phyloP scores from a whole-genome alignment of 179 eudicot genomes.

The Drosera spatulata region DNA sequence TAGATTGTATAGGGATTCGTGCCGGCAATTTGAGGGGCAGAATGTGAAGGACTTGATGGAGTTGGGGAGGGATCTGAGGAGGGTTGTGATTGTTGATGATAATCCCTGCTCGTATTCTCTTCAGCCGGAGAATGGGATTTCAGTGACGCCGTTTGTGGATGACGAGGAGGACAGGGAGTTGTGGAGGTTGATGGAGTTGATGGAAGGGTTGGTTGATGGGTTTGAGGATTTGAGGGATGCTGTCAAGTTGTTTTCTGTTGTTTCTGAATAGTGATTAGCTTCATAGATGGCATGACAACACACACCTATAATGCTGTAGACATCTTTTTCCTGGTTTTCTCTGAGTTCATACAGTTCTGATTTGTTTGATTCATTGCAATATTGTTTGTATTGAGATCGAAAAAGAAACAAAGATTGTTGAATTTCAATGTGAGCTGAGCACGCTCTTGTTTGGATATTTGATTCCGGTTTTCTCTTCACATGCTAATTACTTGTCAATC shows the following conservation, averaged over 20 bases:
- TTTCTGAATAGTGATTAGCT: not conserved
- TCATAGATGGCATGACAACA: too few species aligned
- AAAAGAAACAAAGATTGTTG: too few species aligned
- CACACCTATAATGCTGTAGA: too few species aligned
- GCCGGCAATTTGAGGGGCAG: conserved; percentile 60
- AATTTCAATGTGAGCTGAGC: too few species aligned
- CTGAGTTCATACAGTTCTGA: too few species aligned
- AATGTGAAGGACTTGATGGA: conserved; percentile 66
- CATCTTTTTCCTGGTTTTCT: too few species aligned
- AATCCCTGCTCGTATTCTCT: conserved; percentile 60
- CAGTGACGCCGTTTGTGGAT: conserved; percentile 52
- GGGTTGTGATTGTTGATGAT: conserved; percentile 71
- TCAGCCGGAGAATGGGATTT: conserved; percentile 72
- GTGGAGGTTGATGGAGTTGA: conserved; percentile 34
- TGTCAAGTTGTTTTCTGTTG: conserved; percentile 23
- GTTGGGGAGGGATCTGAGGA: conserved; percentile 60
- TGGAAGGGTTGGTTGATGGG: conserved; percentile 23
- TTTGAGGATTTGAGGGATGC: conserved; percentile 68
- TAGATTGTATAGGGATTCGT: conserved; percentile 59
- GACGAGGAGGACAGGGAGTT: conserved; percentile 51
- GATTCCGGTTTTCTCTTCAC: too few species aligned
- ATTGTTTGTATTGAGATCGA: too few species aligned
- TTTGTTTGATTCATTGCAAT: too few species aligned
- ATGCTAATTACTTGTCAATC: too few species aligned
- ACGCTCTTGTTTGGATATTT: too few species aligned